Conservation (phyloP, 257 asterid species). For the Capsicum chinense region DNA sequence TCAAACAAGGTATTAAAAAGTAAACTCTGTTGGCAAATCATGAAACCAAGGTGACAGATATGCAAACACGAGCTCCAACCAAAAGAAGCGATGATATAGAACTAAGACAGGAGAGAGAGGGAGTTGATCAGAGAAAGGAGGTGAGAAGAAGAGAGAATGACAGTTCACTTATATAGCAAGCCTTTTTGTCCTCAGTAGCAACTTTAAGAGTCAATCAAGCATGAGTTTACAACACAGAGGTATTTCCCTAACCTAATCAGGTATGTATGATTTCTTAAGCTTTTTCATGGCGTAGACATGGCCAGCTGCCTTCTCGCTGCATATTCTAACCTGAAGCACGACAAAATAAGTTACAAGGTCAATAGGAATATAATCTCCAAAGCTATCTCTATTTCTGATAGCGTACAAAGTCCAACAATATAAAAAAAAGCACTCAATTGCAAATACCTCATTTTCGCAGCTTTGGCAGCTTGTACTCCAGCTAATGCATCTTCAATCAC, state of each 20-base stretch:
- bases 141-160: constrained; percentile 16
- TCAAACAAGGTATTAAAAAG: background rate
- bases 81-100: background rate
- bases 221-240: background rate
- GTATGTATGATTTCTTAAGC: constrained; percentile 98
- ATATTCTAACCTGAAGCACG: constrained; percentile 76
- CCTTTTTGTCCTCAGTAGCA: background rate
- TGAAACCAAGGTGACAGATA: constrained; percentile 2
- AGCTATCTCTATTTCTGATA: background rate
- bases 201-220: background rate
- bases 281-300: constrained; percentile 98
- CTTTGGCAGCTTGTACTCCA: too few relatives aligned
- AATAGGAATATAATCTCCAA: constrained; percentile 26
- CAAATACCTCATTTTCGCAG: too few relatives aligned
- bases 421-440: too few relatives aligned
- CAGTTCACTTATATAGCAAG: background rate
- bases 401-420: too few relatives aligned
- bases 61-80: background rate
- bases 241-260: constrained; percentile 92
- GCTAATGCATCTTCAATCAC: too few relatives aligned
- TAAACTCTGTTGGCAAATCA: background rate
- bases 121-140: background rate
- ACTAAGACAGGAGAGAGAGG: background rate
- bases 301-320: constrained; percentile 85
- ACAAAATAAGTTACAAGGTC: background rate